phyloP scores from a whole-genome alignment of 2,329 filamentous ascomycete species.

The Parafenestella ontariensis region DNA sequence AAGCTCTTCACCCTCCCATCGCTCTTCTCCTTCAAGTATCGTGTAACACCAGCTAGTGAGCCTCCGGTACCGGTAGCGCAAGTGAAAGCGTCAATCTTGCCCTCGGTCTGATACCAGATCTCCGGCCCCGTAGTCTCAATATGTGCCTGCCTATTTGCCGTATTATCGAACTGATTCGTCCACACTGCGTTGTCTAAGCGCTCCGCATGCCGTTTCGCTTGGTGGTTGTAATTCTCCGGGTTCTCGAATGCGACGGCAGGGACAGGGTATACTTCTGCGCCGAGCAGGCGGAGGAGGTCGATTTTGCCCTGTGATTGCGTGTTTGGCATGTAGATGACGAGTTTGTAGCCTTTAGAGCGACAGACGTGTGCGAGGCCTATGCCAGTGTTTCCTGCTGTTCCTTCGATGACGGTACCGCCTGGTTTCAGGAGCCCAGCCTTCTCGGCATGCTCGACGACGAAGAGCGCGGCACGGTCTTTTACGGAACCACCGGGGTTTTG shows the following conservation, averaged over 20 bases:
- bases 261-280: conserved; percentile 94
- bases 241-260: conserved; percentile 96
- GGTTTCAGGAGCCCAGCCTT: conserved; percentile 80
- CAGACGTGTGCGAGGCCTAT: conserved; percentile 98
- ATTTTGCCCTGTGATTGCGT: conserved; percentile 98
- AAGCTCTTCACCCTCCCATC: conserved; percentile 82
- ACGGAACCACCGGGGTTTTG: conserved; percentile 97
- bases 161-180: conserved; percentile 99
- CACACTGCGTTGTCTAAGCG: conserved; percentile 86
- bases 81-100: conserved; percentile 90
- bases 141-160: conserved; percentile 89
- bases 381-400: conserved; percentile 96
- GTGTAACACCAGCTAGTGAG: conserved; percentile 85
- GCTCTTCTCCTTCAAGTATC: conserved; percentile 85
- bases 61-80: conserved; percentile 94
- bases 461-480: conserved; percentile 95
- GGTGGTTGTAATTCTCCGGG: conserved; percentile 97
- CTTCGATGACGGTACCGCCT: conserved; percentile 94
- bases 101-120: conserved; percentile 91
- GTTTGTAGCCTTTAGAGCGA: conserved; percentile 86
- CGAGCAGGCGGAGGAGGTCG: conserved; percentile 86
- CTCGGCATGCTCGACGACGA: conserved; percentile 92
- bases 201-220: conserved; percentile 90
- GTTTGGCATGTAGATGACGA: conserved; percentile 99
- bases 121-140: conserved; percentile 97